phyloP scores from a whole-genome alignment of 1,284 basidiomycete genomes.

The Leccinum huronense region DNA sequence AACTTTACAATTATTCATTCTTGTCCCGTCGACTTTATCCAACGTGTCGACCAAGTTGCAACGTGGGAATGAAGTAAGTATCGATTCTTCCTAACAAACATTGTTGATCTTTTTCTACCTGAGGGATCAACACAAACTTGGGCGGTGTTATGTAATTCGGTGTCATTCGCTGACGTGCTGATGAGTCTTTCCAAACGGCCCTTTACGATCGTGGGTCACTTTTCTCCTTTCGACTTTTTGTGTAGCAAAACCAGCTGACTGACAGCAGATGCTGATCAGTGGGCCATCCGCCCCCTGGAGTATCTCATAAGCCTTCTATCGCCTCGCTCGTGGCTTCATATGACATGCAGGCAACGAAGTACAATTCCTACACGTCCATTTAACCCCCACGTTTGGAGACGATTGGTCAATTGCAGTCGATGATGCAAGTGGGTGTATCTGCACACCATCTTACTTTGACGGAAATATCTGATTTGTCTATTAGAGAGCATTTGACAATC shows the following conservation, averaged over 20 bases:
- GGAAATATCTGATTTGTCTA: not conserved
- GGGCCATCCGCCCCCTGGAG: constrained; percentile 32
- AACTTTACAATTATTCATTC: not conserved
- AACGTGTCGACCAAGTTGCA: constrained; percentile 38
- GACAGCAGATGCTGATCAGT: constrained; percentile 32
- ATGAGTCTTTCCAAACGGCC: constrained; percentile 5
- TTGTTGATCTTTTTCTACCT: not conserved
- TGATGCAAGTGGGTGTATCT: constrained; percentile 29
- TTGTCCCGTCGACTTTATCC: constrained; percentile 1
- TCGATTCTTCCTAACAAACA: not conserved
- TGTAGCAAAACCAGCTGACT: not conserved
- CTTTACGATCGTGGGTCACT: constrained; percentile 33
- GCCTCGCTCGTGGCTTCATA: constrained; percentile 39
- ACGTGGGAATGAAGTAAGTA: constrained; percentile 38
- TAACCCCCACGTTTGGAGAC: constrained; percentile 38
- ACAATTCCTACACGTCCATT: constrained; percentile 29
- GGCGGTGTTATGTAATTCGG: constrained; percentile 30
- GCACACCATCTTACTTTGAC: not conserved
- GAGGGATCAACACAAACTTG: constrained; percentile 35
- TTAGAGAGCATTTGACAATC: constrained; percentile 32
- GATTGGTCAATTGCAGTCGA: constrained; percentile 34
- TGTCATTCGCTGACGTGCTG: constrained; percentile 20
- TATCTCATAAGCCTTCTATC: constrained; percentile 39
- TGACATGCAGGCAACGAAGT: constrained; percentile 30
- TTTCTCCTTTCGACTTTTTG: not conserved